phyloP scores from a whole-genome alignment of 345 rosid species.

The Salix dunnii region DNA sequence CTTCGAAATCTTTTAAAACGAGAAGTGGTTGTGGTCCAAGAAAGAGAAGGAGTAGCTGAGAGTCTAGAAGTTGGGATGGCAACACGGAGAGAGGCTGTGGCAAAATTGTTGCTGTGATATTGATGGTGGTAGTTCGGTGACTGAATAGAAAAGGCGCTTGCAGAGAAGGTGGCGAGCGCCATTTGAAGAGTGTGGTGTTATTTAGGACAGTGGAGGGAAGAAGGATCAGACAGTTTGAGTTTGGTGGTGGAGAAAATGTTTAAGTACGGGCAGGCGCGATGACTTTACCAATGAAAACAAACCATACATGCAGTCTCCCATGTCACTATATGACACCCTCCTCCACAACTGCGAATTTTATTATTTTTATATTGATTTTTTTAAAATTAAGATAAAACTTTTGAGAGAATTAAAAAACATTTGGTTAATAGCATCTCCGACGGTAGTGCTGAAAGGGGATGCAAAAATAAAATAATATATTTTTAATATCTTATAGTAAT shows the following conservation, averaged over 20 bases:
- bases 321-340: no score
- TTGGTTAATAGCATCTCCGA: no score
- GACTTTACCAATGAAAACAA: neutral
- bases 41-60: slow-evolving; percentile 6
- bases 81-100: slow-evolving; percentile 11
- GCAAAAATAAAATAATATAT: no score
- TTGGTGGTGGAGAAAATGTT: neutral
- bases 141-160: slow-evolving; percentile 20
- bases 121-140: slow-evolving; percentile 11
- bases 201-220: neutral
- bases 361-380: no score
- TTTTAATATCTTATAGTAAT: no score
- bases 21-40: neutral
- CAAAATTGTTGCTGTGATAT: neutral
- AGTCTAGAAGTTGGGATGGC: slow-evolving; percentile 6
- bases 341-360: no score
- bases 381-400: no score
- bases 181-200: slow-evolving; percentile 8
- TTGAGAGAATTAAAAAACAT: no score
- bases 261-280: neutral
- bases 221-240: neutral
- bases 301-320: neutral
- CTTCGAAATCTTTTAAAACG: neutral
- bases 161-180: slow-evolving; percentile 32
- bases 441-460: no score